Base-by-base conservation (phyloP, 768 basidiomycete genomes). In the Tricholoma flavovirens region DNA sequence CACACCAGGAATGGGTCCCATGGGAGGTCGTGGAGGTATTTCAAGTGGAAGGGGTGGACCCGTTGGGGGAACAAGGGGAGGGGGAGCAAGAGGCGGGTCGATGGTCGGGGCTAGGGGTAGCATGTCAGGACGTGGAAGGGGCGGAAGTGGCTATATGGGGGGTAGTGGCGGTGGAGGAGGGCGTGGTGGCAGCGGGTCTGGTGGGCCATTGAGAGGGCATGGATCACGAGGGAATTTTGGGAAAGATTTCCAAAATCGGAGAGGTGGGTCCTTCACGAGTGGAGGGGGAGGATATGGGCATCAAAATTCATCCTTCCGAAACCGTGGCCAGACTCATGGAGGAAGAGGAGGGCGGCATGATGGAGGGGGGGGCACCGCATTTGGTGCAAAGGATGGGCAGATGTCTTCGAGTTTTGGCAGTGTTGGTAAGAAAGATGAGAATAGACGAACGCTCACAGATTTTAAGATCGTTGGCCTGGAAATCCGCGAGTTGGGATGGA, bases 391-490 rank as follows among this genome's bases (percentile, higher is more conserved):
- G 67, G 84, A 88, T 67, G 76, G 77, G 40, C 61, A 74, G 17
- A 64, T 74, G 61, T 69, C 73, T 53, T 75, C 77, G 50, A 78
- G 70, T 62, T 71, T 77, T 64, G 71, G 71, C 49, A 69, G 66
- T 59, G 67, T 72, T 66, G 84, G 86, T 79, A 90, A 90, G 81
- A 88, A 87, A 72, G 89, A 91, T 67, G 90, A 93, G 71, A 88
- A 88, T 68, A 83, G 87, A 66, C 84, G 92, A 64, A 97, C 95
- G 29, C 84, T 99, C 63, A 98, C 94, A 35, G 96, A 98, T 75
- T 99, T 99, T 83, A 92, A 96, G 75, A 93, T 99, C 68, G 78
- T 95, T 66, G 94, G 90, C 24, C 78, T 98, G 62, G 85, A 90
- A 68, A 88, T 97, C 62, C 83, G 78, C 63, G 86, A 88, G 62